These are phyloP conservation scores for Uromyces viciae-fabae DNA, from an alignment of 1,284 basidiomycete genomes.

Conservation along the genomic window DNA sequence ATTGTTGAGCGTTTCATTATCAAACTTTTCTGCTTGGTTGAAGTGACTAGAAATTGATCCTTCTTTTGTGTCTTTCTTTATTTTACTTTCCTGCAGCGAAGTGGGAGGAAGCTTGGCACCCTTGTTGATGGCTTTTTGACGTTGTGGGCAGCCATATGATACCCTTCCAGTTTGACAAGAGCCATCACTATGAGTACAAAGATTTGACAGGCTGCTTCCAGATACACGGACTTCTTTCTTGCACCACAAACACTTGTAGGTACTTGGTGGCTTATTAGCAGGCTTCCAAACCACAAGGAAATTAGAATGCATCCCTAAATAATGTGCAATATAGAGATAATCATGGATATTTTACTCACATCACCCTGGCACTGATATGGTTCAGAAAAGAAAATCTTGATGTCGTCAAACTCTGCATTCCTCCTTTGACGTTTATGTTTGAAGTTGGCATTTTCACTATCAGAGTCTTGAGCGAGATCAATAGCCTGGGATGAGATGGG, in stretches of 20 bases:
- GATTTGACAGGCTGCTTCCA: not conserved
- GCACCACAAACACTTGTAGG: not conserved
- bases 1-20: not conserved
- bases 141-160: not conserved
- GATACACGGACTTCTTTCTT: not conserved
- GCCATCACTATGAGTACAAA: not conserved
- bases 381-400: not conserved
- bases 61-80: too few species aligned
- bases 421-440: not conserved
- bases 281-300: not conserved
- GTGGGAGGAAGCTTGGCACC: not conserved
- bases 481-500: not conserved
- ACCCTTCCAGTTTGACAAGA: not conserved
- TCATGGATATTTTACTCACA: not conserved
- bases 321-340: too few species aligned
- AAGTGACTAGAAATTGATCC: too few species aligned
- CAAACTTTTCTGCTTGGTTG: not conserved
- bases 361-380: not conserved
- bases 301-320: too few species aligned
- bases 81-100: not conserved
- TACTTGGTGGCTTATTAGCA: not conserved
- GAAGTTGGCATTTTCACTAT: not conserved
- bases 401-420: not conserved
- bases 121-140: too few species aligned
- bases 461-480: too few species aligned